These are phyloP conservation scores for Ceratobasidium sp. DNA, from an alignment of 1,284 basidiomycete genomes.

Conservation along the genomic window DNA sequence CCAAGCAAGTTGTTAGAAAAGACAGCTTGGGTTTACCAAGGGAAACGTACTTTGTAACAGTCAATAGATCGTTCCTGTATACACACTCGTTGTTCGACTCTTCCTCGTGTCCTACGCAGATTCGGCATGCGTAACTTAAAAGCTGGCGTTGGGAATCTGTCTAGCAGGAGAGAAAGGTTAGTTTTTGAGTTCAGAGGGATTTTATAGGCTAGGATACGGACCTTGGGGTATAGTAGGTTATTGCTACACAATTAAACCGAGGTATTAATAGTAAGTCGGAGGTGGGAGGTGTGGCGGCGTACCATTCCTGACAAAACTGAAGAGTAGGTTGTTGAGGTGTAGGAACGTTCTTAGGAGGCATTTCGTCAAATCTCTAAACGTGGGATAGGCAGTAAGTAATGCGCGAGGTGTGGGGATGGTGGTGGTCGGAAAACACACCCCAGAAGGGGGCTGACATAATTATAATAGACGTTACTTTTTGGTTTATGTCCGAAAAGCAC, in stretches of 20 bases:
- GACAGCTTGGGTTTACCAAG: too few species aligned
- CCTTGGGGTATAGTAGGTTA: slow-evolving; percentile 88
- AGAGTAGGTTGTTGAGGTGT: slow-evolving; percentile 36
- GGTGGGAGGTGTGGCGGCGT: slow-evolving; percentile 4
- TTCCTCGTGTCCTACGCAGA: slow-evolving; percentile 85
- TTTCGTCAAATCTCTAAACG: not conserved
- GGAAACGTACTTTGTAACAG: slow-evolving; percentile 84
- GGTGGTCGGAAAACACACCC: slow-evolving; percentile 5
- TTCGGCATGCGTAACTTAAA: slow-evolving; percentile 93
- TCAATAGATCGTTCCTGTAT: slow-evolving; percentile 93
- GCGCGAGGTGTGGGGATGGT: not conserved
- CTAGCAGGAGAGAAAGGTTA: slow-evolving; percentile 55
- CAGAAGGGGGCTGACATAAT: slow-evolving; percentile 2
- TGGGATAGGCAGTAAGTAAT: not conserved
- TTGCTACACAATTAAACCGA: slow-evolving; percentile 64
- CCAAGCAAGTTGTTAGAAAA: not conserved
- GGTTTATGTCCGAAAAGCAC: too few species aligned
- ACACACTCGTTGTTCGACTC: slow-evolving; percentile 88
- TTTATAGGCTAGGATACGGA: slow-evolving; percentile 48
- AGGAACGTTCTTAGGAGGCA: slow-evolving; percentile 34
- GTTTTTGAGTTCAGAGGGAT: not conserved
- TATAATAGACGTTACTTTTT: not conserved
- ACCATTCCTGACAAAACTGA: slow-evolving; percentile 47
- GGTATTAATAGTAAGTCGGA: not conserved
- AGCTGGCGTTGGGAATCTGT: slow-evolving; percentile 87